These are phyloP conservation scores for Crithidia bombi DNA, from an alignment of 208 protist genomes.

Conservation along the genomic window DNA sequence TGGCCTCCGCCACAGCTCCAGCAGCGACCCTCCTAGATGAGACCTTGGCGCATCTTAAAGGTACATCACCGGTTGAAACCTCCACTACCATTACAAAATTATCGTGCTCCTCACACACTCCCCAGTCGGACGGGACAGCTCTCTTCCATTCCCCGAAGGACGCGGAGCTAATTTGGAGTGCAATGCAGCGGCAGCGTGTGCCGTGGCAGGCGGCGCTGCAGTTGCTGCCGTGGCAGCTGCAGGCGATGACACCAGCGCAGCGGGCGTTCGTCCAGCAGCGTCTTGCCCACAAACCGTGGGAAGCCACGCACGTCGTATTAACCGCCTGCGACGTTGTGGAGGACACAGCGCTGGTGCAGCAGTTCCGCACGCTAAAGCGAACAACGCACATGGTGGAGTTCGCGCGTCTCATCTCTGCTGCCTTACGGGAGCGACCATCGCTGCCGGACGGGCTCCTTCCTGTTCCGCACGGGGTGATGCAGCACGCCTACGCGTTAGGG, in stretches of 20 bases:
- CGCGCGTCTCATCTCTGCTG: conserved; percentile 44
- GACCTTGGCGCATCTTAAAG: conserved; percentile 29
- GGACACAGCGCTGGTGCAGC: conserved; percentile 30
- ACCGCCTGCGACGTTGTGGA: conserved; percentile 39
- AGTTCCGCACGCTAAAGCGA: conserved; percentile 38
- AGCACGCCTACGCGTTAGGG: conserved; percentile 55
- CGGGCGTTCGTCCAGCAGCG: conserved; percentile 27
- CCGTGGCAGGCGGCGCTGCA: conserved; percentile 47
- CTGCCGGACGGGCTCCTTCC: conserved; percentile 63
- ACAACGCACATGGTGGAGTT: conserved; percentile 53
- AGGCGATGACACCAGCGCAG: conserved; percentile 38
- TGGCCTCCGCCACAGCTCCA: conserved; percentile 6
- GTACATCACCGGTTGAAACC: neutral
- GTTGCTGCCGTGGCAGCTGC: conserved; percentile 54
- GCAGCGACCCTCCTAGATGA: conserved; percentile 37
- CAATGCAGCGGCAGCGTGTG: conserved; percentile 53
- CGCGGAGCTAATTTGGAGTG: conserved; percentile 61
- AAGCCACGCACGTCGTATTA: conserved; percentile 31
- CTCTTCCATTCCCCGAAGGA: conserved; percentile 7
- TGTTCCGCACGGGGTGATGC: conserved; percentile 46
- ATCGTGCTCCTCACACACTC: neutral
- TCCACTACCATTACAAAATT: neutral
- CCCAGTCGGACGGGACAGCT: too few species aligned
- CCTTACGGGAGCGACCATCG: conserved; percentile 55
- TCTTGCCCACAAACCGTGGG: conserved; percentile 18